Evolutionary conservation across 495 filamentous ascomycete species (phyloP), one percentile per base, ranked within the genome.

Genomic region (Xylaria nigripes): DNA sequence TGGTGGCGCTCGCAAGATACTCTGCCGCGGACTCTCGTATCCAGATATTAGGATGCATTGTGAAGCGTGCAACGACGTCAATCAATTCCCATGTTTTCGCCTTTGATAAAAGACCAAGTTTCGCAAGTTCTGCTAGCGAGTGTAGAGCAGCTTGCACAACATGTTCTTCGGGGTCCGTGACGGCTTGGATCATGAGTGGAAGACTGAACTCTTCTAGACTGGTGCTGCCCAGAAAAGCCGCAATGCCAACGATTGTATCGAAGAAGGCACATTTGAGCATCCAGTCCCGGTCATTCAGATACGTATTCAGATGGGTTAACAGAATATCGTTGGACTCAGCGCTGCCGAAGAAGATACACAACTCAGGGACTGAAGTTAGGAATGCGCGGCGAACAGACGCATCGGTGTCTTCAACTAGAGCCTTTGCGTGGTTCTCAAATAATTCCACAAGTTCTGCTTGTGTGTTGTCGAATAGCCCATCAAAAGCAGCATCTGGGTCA

Each of bases 271-370:
- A 95, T 66, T 95, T 95, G 21, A 99, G 72, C 66, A 89, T 87
- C 94, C 94, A 99, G 63, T 97, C 91, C 50, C 83, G 81, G 61
- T 96, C 94, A 60, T 99, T 99, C 7, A 99, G 76, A 60, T 99
- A 99, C 0, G 94, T 99, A 64, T 97, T 99, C 21, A 99, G 72
- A 66, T 99, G 93, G 34, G 89, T 94, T 4, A 97, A 71, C 34
- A 99, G 85, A 15, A 97, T 88, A 62, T 99, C 94, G 63, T 90
- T 97, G 2, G 93, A 84, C 63, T 89, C 86, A 21, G 82, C 69
- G 47, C 83, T 91, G 13, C 93, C 93, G 57, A 99, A 97, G 69
- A 97, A 97, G 50, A 96, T 83, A 64, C 94, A 99, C 0, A 99
- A 77, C 38, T 87, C 86, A 2, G 91, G 84, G 0, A 99, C 93